Base-by-base conservation (phyloP, 768 basidiomycete species). In the Suillus weaverae region DNA sequence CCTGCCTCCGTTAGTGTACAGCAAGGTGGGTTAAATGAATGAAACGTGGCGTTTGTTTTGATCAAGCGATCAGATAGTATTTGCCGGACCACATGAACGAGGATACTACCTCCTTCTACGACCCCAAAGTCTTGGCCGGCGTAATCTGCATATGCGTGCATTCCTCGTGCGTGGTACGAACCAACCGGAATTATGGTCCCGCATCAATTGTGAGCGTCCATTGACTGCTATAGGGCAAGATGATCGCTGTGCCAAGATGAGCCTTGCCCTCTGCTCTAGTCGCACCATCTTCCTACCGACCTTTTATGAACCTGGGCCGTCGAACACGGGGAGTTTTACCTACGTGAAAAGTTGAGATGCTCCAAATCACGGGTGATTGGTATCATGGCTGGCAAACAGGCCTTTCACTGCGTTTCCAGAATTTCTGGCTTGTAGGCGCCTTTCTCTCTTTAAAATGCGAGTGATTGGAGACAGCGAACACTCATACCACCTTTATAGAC, bases 1-100 rank as follows among this genome's bases (percentile, higher is more conserved):
- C 16, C 16, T 51, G 14, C 16, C 36, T 14, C 36, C 36, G 55
- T 16, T 2, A 16, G 13, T 36, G 56, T 26, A 26, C 56, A 38
- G 56, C 56, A 59, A 39, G 56, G 56, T 59, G 56, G 56, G 38
- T 59, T 55, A 20, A 36, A 39, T 39, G 56, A 59, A 59, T 39
- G 5, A 30, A 38, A 38, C 16, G 36, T 5, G 38, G 38, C 14
- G 6, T 16, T 7, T 56, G 8, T 26, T 18, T 16, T 18, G 14
- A 22, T 22, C 9, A 16, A 39, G 1, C 6, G 9, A 18, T 18
- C 16, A 26, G 36, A 57, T 9, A 22, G 10, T 38, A 26, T 5
- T 36, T 38, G 14, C 36, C 16, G 2, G 38, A 2, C 10, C 26
- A 41, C 11, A 36, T 7, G 38, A 59, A 10, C 26, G 38, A 41